These are phyloP conservation scores for Entoloma clypeatum DNA, from an alignment of 1,284 basidiomycete species.

Conservation along the genomic window DNA sequence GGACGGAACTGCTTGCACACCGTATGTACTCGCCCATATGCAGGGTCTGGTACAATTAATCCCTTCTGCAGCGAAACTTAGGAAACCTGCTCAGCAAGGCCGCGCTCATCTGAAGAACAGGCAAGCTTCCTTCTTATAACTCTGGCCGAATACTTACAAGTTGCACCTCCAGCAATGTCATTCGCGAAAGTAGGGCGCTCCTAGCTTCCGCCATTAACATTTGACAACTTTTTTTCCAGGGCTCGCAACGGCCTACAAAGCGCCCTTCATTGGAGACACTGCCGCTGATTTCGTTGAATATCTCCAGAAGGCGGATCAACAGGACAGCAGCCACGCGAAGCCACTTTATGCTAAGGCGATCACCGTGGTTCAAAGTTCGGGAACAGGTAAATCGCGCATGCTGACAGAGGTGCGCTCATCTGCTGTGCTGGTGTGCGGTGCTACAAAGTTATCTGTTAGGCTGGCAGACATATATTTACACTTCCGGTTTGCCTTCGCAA, in stretches of 20 bases:
- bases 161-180: too few species aligned
- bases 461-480: slow-evolving; percentile 15
- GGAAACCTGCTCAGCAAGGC: too few species aligned
- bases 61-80: slow-evolving; percentile 11
- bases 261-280: slow-evolving; percentile 11
- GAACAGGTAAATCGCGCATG: slow-evolving; percentile 16
- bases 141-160: too few species aligned
- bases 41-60: slow-evolving; percentile 4
- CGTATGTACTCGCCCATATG: slow-evolving; percentile 9
- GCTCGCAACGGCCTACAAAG: slow-evolving; percentile 7
- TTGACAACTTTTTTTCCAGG: slow-evolving; percentile 6
- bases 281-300: slow-evolving; percentile 4
- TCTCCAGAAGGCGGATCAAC: slow-evolving; percentile 3
- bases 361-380: slow-evolving; percentile 16
- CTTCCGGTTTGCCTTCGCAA: slow-evolving; percentile 18
- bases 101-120: too few species aligned
- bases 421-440: neutral
- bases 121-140: too few species aligned
- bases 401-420: slow-evolving; percentile 14
- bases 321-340: neutral
- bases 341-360: slow-evolving; percentile 5
- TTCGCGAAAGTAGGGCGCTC: too few species aligned
- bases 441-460: slow-evolving; percentile 9
- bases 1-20: slow-evolving; percentile 9
- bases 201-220: slow-evolving; percentile 1